Base-by-base conservation (phyloP, 176 grass and related monocot genomes). In the Typha latifolia region DNA sequence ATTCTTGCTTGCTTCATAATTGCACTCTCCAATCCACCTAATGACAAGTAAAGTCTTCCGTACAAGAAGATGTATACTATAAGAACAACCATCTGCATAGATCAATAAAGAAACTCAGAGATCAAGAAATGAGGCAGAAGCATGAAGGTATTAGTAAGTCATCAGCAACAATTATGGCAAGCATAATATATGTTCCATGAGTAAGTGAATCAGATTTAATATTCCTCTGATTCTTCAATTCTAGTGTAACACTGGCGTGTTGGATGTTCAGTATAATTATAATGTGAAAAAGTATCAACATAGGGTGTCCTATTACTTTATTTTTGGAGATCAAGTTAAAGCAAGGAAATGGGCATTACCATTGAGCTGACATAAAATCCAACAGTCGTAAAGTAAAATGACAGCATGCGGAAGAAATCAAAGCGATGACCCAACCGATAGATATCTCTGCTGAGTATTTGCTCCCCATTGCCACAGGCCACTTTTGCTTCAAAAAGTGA, bases 401-500 rank as follows among this genome's bases (percentile, higher is more conserved):
- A 90, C 27, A 90, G 47, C 87, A 85, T 90, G 51, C 82, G 74
- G 69, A 70, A 90, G 76, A 90, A 90, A 70, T 90, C 87, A 13
- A 90, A 90, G 79, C 87, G 75, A 73, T 80, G 68, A 15, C 87
- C 87, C 62, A 90, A 83, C 51, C 87, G 87, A 74, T 82, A 82
- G 66, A 90, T 69, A 82, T 90, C 87, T 66, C 87, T 78, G 49
- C 82, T 85, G 21, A 90, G 69, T 74, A 80, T 90, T 72, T 90
- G 82, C 75, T 90, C 87, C 62, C 87, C 87, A 74, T 90, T 90
- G 52, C 87, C 82, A 21, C 82, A 82, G 57, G 82, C 87, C 55
- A 90, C 87, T 74, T 90, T 90, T 21, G 87, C 87, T 70, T 90
- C 87, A 72, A 90, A 90, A 48, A 85, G 81, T 12, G 87, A 82